phyloP scores from a whole-genome alignment of 805 yeast genomes.

The Candida vaughaniae region DNA sequence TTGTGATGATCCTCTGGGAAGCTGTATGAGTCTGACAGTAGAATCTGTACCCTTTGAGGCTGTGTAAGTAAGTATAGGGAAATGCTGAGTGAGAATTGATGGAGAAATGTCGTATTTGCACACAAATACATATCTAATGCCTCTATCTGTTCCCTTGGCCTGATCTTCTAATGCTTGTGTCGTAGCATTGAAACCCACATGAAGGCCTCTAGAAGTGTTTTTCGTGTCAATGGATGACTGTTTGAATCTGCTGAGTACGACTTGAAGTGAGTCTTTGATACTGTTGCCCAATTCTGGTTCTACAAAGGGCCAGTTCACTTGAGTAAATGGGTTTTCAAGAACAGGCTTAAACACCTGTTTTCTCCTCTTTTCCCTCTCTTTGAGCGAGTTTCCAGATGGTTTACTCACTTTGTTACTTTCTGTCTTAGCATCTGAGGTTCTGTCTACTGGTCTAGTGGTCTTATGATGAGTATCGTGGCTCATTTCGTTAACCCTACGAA shows the following conservation, averaged over 20 bases:
- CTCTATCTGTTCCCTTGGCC: conserved; percentile 21
- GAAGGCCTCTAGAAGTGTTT: conserved; percentile 20
- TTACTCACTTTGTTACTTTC: conserved; percentile 4
- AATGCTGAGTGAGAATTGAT: conserved; percentile 48
- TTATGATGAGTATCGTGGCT: neutral
- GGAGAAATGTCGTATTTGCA: conserved; percentile 59
- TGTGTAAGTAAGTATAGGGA: conserved; percentile 55
- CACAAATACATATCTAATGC: conserved; percentile 50
- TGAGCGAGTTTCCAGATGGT: conserved; percentile 35
- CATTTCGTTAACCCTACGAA: neutral
- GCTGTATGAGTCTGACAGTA: conserved; percentile 56
- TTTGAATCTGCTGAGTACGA: conserved; percentile 23
- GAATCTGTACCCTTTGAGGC: conserved; percentile 31
- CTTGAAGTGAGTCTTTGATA: conserved; percentile 35
- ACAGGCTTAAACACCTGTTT: conserved; percentile 64
- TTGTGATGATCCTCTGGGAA: conserved; percentile 48
- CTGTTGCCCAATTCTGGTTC: conserved; percentile 37
- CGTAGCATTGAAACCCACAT: conserved; percentile 55
- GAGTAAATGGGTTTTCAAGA: conserved; percentile 61
- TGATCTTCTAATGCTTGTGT: conserved; percentile 47
- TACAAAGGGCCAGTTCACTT: conserved; percentile 43
- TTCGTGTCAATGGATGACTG: conserved; percentile 21
- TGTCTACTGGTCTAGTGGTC: no score
- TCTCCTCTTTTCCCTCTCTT: conserved; percentile 48
- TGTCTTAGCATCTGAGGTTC: neutral